Base-by-base conservation (phyloP, 306 rosid genomes). In the Abrus pulchellus region DNA sequence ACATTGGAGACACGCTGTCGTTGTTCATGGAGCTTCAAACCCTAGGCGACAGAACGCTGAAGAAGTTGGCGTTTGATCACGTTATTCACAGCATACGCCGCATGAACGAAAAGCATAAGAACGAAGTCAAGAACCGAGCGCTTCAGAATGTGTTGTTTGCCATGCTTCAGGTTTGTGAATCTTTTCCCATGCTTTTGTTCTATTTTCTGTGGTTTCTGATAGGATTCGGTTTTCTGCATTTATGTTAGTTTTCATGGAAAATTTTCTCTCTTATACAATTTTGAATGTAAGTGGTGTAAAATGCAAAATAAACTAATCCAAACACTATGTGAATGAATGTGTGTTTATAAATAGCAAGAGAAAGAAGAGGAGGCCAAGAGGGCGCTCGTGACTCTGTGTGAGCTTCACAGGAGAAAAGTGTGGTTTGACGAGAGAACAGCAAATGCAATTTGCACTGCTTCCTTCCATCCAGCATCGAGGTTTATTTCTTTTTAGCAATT, bases 391-490 rank as follows among this genome's bases (percentile, higher is more conserved):
- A 91, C 88, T 3, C 85, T 94, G 0, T 86, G 97, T 11, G 97
- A 94, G 59, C 94, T 94, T 82, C 97, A 94, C 72, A 79, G 89
- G 63, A 88, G 93, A 64, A 90, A 87, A 86, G 82, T 83, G 63
- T 94, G 97, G 97, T 91, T 93, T 55, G 97, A 94, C 66, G 99
- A 92, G 72, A 86, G 93, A 84, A 91, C 99, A 2, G 95, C 97
- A 8, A 90, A 94, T 84, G 97, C 97, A n/a, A 90, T 94, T 54
- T 93, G 97, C 76, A 84, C 82, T 32, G 97, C 97, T 5, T 90
- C 90, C 67, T 83, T 92, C 74, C 99, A 93, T 86, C 88, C 90
- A 3, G 78, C 95, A 1, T 72, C 97, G 8, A 92, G 97, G 99
- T 93, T 44, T n/a, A 38, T 29, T 9, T 76, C 3, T 32, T 32